Evolutionary conservation across 192 early-diverging fungal species (phyloP).

Genomic region (Glomus cerebriforme): DNA sequence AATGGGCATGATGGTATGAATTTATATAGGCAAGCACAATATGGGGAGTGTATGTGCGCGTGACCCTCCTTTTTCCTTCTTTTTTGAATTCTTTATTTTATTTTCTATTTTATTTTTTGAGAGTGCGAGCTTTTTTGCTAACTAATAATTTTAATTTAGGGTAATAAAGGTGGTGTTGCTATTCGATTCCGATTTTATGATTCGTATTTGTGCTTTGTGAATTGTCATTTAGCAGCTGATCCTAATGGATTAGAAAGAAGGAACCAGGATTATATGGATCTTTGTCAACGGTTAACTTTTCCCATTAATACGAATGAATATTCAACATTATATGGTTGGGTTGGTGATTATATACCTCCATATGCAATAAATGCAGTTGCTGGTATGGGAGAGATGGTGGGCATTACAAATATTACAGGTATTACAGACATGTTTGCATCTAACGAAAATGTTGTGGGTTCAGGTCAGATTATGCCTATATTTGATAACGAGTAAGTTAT

Average conservation of each 20-base stretch:
- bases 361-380: slow-evolving; percentile 10
- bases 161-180: slow-evolving; percentile 94
- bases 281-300: slow-evolving; percentile 75
- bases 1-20: slow-evolving; percentile 70
- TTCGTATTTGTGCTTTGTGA: slow-evolving; percentile 86
- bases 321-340: slow-evolving; percentile 25
- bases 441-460: slow-evolving; percentile 24
- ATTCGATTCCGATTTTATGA: slow-evolving; percentile 77
- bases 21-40: not conserved
- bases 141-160: slow-evolving; percentile 43
- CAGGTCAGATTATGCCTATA: slow-evolving; percentile 40
- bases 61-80: not conserved
- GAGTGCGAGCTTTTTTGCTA: not conserved
- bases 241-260: slow-evolving; percentile 71
- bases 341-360: slow-evolving; percentile 18
- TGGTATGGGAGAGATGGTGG: slow-evolving; percentile 21
- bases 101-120: not conserved
- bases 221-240: slow-evolving; percentile 89
- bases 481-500: slow-evolving; percentile 71
- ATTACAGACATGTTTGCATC: slow-evolving; percentile 14
- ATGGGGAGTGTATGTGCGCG: too few relatives aligned
- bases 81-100: not conserved
- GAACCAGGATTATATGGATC: slow-evolving; percentile 88
- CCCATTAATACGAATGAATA: slow-evolving; percentile 22
- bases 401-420: too few relatives aligned